Percentiles rank a stretch among this genome's conserved stretches.
Conservation (phyloP, 176 grass and related monocot species). For the Musa acuminata region DNA sequence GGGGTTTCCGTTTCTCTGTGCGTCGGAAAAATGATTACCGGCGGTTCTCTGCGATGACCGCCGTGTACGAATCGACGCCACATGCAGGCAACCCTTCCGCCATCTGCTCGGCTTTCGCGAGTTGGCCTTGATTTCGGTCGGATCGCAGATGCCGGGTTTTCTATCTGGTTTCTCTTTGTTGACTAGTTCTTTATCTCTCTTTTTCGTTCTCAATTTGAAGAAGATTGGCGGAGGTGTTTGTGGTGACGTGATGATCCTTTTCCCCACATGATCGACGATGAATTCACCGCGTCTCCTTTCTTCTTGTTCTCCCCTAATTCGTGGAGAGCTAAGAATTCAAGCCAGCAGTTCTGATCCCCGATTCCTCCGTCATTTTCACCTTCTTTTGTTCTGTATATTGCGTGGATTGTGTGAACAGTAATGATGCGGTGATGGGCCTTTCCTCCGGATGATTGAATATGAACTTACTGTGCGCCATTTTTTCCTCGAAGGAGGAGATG, state of each 20-base stretch:
- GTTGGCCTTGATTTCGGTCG: not conserved
- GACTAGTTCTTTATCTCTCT: not conserved
- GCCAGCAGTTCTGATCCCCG: conserved; percentile 42
- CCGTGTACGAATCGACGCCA: too few relatives aligned
- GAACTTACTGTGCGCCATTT: conserved; percentile 36
- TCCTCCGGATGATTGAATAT: conserved; percentile 54
- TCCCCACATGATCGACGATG: conserved; percentile 48
- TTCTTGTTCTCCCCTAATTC: conserved; percentile 15
- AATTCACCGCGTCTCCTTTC: conserved; percentile 35
- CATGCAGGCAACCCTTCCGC: not conserved
- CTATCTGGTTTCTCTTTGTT: not conserved
- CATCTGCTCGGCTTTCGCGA: conserved; percentile 9
- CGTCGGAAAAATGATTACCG: too few relatives aligned
- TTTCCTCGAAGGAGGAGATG: conserved; percentile 29
- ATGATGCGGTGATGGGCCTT: conserved; percentile 49
- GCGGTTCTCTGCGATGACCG: too few relatives aligned
- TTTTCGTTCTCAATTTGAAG: not conserved
- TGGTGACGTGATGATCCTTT: conserved; percentile 42
- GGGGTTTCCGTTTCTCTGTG: too few relatives aligned
- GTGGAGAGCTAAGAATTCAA: conserved; percentile 23
- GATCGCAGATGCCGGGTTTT: not conserved
- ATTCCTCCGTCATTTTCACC: not conserved
- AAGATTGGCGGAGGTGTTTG: not conserved
- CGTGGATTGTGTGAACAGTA: not conserved
- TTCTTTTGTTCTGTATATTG: not conserved